These are phyloP conservation scores for Amphicarpaea edgeworthii DNA, from an alignment of 306 rosid species.

Conservation along the genomic window DNA sequence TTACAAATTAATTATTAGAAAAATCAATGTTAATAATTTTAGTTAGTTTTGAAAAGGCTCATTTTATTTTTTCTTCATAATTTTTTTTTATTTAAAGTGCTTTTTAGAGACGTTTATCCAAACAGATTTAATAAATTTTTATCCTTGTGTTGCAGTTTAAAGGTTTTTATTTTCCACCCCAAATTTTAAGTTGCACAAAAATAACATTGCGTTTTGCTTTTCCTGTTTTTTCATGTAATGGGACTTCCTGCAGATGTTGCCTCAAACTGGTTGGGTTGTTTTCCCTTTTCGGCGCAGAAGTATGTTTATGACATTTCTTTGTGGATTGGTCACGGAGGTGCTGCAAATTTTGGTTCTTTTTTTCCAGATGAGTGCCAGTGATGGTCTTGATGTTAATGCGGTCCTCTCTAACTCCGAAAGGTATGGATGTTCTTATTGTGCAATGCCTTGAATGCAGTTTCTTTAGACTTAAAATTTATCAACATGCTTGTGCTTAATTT, in stretches of 20 bases:
- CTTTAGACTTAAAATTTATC: neutral
- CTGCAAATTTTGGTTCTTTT: slow-evolving; percentile 79
- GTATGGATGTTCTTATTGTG: slow-evolving; percentile 41
- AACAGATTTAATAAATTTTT: no score
- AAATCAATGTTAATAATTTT: no score
- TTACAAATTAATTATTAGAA: no score
- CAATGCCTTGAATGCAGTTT: slow-evolving; percentile 25
- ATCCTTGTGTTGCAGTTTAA: slow-evolving; percentile 5
- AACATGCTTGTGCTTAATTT: slow-evolving; percentile 21
- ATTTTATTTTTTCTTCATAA: neutral
- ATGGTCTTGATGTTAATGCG: slow-evolving; percentile 62
- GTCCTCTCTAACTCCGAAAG: slow-evolving; percentile 77
- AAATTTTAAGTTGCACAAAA: neutral
- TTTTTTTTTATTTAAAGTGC: neutral
- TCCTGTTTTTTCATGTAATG: slow-evolving; percentile 37
- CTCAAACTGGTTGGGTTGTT: slow-evolving; percentile 84
- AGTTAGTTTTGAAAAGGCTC: no score
- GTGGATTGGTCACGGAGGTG: slow-evolving; percentile 76
- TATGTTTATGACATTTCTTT: slow-evolving; percentile 85
- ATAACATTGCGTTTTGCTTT: slow-evolving; percentile 29
- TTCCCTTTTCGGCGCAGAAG: slow-evolving; percentile 72
- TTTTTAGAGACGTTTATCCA: no score
- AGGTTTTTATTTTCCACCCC: neutral
- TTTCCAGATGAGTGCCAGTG: slow-evolving; percentile 62
- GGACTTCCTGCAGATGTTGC: slow-evolving; percentile 77